Evolutionary conservation across 2,329 filamentous ascomycete species (phyloP).

Genomic region (Neocucurbitaria cava): DNA sequence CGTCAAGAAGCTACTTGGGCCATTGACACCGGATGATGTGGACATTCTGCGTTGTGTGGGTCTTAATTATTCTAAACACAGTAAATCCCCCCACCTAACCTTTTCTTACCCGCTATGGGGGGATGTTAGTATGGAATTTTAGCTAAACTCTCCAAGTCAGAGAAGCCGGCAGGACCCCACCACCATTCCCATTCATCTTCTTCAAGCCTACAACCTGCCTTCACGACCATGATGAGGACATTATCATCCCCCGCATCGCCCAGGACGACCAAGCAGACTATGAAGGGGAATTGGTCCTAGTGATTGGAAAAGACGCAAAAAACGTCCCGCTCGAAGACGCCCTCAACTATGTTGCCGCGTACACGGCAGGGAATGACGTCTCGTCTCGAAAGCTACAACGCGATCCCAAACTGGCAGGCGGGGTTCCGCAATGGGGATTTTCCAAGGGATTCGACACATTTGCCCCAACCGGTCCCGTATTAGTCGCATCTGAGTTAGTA

Average conservation of each 20-base stretch:
- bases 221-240: slow-evolving; percentile 8
- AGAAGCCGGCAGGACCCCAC: too few relatives aligned
- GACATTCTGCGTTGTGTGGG: too few relatives aligned
- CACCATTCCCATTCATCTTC: slow-evolving; percentile 19
- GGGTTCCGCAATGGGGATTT: slow-evolving; percentile 61
- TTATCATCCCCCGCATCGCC: slow-evolving; percentile 7
- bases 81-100: too few relatives aligned
- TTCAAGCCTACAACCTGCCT: slow-evolving; percentile 15
- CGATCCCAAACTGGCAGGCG: slow-evolving; percentile 46
- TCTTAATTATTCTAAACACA: too few relatives aligned
- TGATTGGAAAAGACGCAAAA: slow-evolving; percentile 11
- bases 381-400: slow-evolving; percentile 18
- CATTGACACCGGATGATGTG: too few relatives aligned
- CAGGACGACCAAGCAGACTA: slow-evolving; percentile 37
- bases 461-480: slow-evolving; percentile 57
- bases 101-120: too few relatives aligned
- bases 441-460: slow-evolving; percentile 61
- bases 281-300: slow-evolving; percentile 17
- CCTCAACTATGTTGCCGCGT: slow-evolving; percentile 59
- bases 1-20: too few relatives aligned
- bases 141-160: too few relatives aligned
- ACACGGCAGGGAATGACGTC: slow-evolving; percentile 21
- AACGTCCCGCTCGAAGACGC: slow-evolving; percentile 14
- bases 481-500: slow-evolving; percentile 26
- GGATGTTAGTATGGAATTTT: too few relatives aligned